Base-by-base conservation (phyloP, 2,329 filamentous ascomycete species). In the Aspergillus tanneri region DNA sequence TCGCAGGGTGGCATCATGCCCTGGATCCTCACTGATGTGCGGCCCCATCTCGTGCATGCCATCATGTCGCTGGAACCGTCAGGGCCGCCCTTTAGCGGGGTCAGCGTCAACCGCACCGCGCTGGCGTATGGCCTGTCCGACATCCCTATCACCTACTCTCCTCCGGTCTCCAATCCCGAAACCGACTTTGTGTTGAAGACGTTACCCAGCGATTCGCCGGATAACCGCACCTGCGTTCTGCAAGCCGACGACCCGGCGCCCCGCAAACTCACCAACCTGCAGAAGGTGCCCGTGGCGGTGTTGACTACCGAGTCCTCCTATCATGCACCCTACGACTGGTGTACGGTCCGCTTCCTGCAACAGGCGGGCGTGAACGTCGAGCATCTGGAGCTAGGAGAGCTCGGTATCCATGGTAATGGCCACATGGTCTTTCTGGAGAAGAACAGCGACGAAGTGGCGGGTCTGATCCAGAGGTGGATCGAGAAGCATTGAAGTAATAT, bases 261-360 rank as follows among this genome's bases (percentile, higher is more conserved):
- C 8, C 72, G 73, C 16, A 64, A 73, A 54, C 65, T 85, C 11
- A 59, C 63, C 5, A 77, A 82, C 24, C 61, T 85, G 10, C 57
- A 62, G 2, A 68, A 70, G n/a, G 68, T 82, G 4, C 75, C 73
- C 0, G 73, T 78, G 5, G 62, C 78, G 1, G 51, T 83, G n/a
- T 57, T 82, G 18, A 82, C 79, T 0, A 68, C 69, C 0, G 76
- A 82, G 47, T 75, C 81, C 3, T 78, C 77, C 41, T 74, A 72
- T n/a, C 81, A 84, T 61, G 66, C 69, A 2, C 62, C 68, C 5
- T 84, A 77, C 49, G 82, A 85, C 54, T 76, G 78, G 62, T 80
- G 78, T 28, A 81, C 77, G 0, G 73, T 77, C 2, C 53, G 62
- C 9, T 84, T 77, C 59, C 58, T 85, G 58, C 56, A 63, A 43